Percentiles rank a stretch among this genome's conserved stretches.
Conservation (phyloP, 2,329 filamentous ascomycete genomes). For the Hypoxylon rubiginosum region DNA sequence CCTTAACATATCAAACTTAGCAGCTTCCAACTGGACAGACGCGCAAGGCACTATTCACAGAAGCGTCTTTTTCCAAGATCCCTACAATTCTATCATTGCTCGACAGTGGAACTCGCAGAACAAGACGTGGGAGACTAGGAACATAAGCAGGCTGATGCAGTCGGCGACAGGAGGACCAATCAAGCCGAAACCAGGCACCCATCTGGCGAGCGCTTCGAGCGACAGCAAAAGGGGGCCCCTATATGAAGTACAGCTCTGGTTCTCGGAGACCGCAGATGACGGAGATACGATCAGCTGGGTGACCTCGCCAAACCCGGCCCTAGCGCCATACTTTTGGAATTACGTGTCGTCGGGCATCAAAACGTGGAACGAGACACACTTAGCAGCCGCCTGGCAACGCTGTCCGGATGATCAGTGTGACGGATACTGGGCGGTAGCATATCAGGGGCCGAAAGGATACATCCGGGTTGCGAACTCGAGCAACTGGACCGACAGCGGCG, state of each 20-base stretch:
- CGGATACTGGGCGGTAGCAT: conserved; percentile 37
- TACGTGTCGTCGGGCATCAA: conserved; percentile 20
- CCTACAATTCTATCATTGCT: conserved; percentile 40
- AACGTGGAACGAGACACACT: conserved; percentile 34
- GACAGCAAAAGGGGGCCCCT: conserved; percentile 15
- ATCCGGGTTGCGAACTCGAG: conserved; percentile 37
- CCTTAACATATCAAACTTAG: conserved; percentile 40
- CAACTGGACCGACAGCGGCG: conserved; percentile 32
- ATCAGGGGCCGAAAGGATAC: conserved; percentile 36
- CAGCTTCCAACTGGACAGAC: conserved; percentile 49
- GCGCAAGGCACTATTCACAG: conserved; percentile 35
- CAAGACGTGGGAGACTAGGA: conserved; percentile 41
- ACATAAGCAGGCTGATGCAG: conserved; percentile 36
- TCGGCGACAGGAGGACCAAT: conserved; percentile 33
- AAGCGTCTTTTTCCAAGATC: conserved; percentile 49
- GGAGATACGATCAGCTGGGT: conserved; percentile 24
- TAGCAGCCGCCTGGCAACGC: conserved; percentile 40
- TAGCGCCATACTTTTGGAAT: conserved; percentile 34
- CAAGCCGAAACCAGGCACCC: conserved; percentile 30
- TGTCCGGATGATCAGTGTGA: conserved; percentile 24
- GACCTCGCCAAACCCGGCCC: conserved; percentile 19
- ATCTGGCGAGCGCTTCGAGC: conserved; percentile 32
- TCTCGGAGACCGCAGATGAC: conserved; percentile 19
- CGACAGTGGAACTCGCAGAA: conserved; percentile 49
- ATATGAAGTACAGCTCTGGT: conserved; percentile 37